phyloP scores from a whole-genome alignment of 2,329 filamentous ascomycete genomes.

The Hymenoscyphus repandus region DNA sequence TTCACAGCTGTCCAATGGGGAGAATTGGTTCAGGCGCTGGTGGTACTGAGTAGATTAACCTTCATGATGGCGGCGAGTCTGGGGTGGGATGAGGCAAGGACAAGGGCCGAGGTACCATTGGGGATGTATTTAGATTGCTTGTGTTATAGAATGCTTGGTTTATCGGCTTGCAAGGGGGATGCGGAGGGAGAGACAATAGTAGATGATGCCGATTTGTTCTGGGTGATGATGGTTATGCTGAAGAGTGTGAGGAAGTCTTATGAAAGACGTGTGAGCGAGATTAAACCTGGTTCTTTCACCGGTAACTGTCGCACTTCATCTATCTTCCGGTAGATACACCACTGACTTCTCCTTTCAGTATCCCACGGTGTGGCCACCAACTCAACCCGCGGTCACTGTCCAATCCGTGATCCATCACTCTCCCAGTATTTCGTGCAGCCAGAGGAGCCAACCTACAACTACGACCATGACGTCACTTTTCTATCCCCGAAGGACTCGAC shows the following conservation, averaged over 20 bases:
- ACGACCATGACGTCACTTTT: background rate
- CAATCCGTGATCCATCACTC: constrained; percentile 20
- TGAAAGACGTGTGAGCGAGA: constrained; percentile 18
- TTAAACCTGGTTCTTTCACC: constrained; percentile 12
- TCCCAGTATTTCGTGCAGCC: constrained; percentile 13
- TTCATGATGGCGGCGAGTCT: constrained; percentile 24
- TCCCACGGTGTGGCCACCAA: constrained; percentile 4
- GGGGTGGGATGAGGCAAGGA: constrained; percentile 21
- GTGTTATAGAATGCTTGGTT: constrained; percentile 20
- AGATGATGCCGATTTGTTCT: constrained; percentile 19
- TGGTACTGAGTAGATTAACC: constrained; percentile 23
- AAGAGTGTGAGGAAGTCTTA: constrained; percentile 24
- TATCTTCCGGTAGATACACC: no score
- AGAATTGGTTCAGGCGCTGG: constrained; percentile 16
- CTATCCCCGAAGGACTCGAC: constrained; percentile 6
- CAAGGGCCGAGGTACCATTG: constrained; percentile 22
- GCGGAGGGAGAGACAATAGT: background rate
- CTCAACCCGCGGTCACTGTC: constrained; percentile 18
- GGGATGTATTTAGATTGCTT: constrained; percentile 28
- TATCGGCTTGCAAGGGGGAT: background rate
- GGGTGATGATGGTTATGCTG: constrained; percentile 22
- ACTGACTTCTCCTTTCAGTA: background rate
- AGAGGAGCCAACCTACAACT: background rate
- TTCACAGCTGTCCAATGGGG: constrained; percentile 24
- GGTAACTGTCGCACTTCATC: background rate